Percentiles rank a stretch among this genome's conserved stretches.
Conservation (phyloP, 805 yeast species). For the Priceomyces medius region DNA sequence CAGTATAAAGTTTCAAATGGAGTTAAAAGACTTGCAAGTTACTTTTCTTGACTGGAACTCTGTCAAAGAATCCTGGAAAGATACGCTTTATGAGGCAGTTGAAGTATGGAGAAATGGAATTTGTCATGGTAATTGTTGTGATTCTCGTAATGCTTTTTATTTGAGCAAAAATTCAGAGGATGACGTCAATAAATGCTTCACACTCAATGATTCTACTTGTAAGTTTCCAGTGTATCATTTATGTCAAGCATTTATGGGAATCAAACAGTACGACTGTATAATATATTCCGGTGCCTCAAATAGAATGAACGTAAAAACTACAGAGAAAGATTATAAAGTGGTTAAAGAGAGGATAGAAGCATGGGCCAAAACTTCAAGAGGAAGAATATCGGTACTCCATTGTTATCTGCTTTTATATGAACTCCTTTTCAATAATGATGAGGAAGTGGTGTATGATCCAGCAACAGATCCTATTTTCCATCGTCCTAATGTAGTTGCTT, state of each 20-base stretch:
- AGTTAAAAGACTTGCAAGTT: conserved; percentile 40
- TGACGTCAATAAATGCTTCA: conserved; percentile 9
- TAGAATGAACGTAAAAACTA: conserved; percentile 43
- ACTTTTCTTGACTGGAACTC: too few species aligned
- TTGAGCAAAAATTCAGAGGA: conserved; percentile 4
- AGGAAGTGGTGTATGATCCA: conserved; percentile 41
- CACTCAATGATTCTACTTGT: conserved; percentile 12
- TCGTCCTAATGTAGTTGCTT: conserved; percentile 39
- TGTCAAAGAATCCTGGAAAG: conserved; percentile 17
- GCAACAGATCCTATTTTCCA: conserved; percentile 44
- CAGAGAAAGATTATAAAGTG: conserved; percentile 40
- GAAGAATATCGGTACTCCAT: conserved; percentile 54
- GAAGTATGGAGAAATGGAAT: conserved; percentile 18
- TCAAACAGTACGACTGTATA: too few species aligned
- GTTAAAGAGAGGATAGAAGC: conserved; percentile 49
- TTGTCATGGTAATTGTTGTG: conserved; percentile 17
- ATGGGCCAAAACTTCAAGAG: conserved; percentile 48
- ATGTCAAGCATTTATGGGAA: too few species aligned
- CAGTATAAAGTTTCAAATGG: conserved; percentile 29
- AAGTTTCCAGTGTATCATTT: conserved; percentile 20
- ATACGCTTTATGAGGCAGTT: conserved; percentile 15
- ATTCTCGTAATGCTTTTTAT: conserved; percentile 12
- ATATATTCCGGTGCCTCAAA: too few species aligned
- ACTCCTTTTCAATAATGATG: conserved; percentile 49
- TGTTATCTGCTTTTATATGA: conserved; percentile 59